Evolutionary conservation across 371 early-diverging fungal genomes (phyloP), one percentile per base, ranked within the genome.

Genomic region (Neoconidiobolus thromboides): DNA sequence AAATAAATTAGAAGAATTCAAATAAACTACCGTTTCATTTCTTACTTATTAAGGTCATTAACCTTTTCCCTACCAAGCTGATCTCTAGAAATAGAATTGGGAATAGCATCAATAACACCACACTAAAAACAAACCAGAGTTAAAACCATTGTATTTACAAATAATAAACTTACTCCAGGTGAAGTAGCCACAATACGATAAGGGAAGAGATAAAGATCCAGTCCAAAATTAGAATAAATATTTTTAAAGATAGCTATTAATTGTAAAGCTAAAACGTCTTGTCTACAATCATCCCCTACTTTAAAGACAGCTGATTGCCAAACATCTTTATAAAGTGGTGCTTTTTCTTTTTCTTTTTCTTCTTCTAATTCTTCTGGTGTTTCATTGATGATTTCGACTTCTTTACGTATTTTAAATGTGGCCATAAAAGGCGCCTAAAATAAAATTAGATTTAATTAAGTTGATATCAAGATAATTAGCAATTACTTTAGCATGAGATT

Each of bases 61-160:
- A 98, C 93, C 64, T 94, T 91, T 71, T 99, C 98, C 50, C 98
- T 82, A 36, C 99, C 99, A 63, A 99, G 82, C 73, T 91, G 91
- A 73, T 99, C 99, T 43, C 99, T 80, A 46, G 98, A 96, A 56
- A 93, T 95, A 36, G 99, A 91, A 50, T 86, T 83, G n/a, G 97
- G 97, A 64, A 99, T 93, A 4, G 98, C 98, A 67, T 99, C 99
- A 67, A 99, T 99, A 48, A 99, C 86, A 62, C 99, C 99, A 67
- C 94, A 89, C 73, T 78, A 59, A 52, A 26, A 14, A 6, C n/a
- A 12, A 42, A 10, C 41, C 6, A 44, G 6, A 26, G 43, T 42
- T 38, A 53, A 58, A 26, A 26, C 26, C 26, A 26, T 26, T 26
- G 26, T 26, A 26, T 26, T 26, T 26, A 26, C 26, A 26, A 26